Evolutionary conservation across 148 eudicot species (phyloP), one percentile per base, ranked within the genome.

Genomic region (Selenicereus undatus): DNA sequence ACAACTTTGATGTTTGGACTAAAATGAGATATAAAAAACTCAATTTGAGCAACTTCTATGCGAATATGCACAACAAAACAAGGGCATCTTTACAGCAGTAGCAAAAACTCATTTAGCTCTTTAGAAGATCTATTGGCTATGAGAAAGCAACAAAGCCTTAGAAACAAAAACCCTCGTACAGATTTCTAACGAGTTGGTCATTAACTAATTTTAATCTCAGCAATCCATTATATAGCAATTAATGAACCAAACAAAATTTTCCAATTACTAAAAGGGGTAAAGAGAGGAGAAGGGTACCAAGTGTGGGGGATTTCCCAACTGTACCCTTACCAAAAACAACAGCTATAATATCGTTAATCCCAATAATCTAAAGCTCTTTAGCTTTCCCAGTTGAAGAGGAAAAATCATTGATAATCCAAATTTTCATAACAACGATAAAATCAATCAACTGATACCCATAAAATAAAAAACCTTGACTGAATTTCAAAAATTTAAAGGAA

Each of bases 321-420:
- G 97, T 97, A 64, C 97, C 96, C 90, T 95, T 95, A 78, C 97
- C 97, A 71, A 96, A 95, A 88, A 96, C 98, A 84, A 95, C 96
- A 27, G 94, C 98, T 39, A 95, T 88, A 27, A 93, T 93, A 81
- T 95, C 93, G 78, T 89, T 88, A 71, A 95, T 89, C 76, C 97
- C 97, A 60, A 82, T 68, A 75, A 95, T 91, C 81, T 86, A 86
- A 29, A 95, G 86, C 75, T 90, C 89, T 74, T 83, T 86, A 26
- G 50, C 70, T 48, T 79, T 84, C 69, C 89, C 88, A 76, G 85
- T 80, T 65, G 79, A 77, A 60, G 77, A 85, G 21, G 93, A 87
- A 84, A 86, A 90, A 58, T 84, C 85, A 88, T 91, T 93, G 11
- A 82, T 43, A 20, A 82, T 81, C 80, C 88, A 86, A 52, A 77